Conservation (phyloP, 768 basidiomycete species). For the Hemileccinum rubropunctum region DNA sequence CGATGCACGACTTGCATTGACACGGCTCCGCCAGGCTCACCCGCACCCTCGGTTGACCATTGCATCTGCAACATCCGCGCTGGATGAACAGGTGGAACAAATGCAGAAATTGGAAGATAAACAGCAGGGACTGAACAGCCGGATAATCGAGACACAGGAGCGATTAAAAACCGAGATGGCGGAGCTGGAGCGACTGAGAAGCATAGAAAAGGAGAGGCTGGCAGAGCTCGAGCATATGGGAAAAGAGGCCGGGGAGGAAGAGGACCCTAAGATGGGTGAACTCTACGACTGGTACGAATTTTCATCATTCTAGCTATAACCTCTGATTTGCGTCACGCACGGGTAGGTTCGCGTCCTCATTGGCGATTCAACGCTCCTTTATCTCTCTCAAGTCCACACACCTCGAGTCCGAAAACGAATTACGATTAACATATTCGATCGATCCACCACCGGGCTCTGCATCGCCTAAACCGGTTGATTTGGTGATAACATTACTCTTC, state of each 20-base stretch:
- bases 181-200: conserved; percentile 57
- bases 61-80: conserved; percentile 65
- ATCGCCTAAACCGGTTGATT: conserved; percentile 24
- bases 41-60: conserved; percentile 80
- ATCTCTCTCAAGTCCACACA: conserved; percentile 58
- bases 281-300: conserved; percentile 66
- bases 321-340: neutral
- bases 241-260: conserved; percentile 49
- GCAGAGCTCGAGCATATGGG: conserved; percentile 52
- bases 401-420: conserved; percentile 70
- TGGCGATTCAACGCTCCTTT: conserved; percentile 61
- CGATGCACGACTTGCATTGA: conserved; percentile 76
- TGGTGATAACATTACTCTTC: conserved; percentile 62
- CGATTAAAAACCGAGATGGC: conserved; percentile 53
- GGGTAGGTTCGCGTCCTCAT: conserved; percentile 67
- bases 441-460: conserved; percentile 27
- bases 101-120: conserved; percentile 77
- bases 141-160: conserved; percentile 54
- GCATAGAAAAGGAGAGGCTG: conserved; percentile 66
- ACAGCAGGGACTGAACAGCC: conserved; percentile 50
- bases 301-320: neutral
- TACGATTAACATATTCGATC: conserved; percentile 65
- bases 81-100: conserved; percentile 72
- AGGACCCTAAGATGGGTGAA: conserved; percentile 61
- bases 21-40: conserved; percentile 77